Evolutionary conservation across 768 basidiomycete species (phyloP).

Genomic region (Dendrothele bispora): DNA sequence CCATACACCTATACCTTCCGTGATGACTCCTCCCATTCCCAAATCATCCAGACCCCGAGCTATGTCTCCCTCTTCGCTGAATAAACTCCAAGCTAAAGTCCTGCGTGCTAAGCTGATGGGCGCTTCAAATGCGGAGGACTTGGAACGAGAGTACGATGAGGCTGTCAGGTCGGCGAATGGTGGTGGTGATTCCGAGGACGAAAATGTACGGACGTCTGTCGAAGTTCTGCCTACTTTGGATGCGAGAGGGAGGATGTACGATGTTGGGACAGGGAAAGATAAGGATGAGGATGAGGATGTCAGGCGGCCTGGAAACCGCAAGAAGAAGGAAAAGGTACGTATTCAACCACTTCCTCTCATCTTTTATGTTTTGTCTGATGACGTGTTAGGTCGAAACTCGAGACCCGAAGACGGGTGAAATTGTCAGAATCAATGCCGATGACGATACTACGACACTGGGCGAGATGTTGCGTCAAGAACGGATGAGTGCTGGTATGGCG

Average conservation of each 20-base stretch:
- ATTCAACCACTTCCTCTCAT: constrained; percentile 2
- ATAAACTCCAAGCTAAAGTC: constrained; percentile 91
- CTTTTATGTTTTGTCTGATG: background rate
- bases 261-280: constrained; percentile 74
- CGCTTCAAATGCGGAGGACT: constrained; percentile 66
- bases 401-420: constrained; percentile 86
- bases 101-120: constrained; percentile 88
- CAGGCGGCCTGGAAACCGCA: constrained; percentile 63
- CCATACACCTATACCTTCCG: constrained; percentile 87
- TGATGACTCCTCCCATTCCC: constrained; percentile 70
- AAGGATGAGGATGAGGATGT: constrained; percentile 64
- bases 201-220: constrained; percentile 56
- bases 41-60: constrained; percentile 40
- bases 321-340: constrained; percentile 71
- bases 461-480: constrained; percentile 92
- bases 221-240: constrained; percentile 91
- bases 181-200: constrained; percentile 30
- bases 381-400: constrained; percentile 74
- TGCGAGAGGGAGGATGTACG: constrained; percentile 81
- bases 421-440: constrained; percentile 86
- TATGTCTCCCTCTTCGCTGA: constrained; percentile 77
- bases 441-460: constrained; percentile 85
- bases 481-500: constrained; percentile 82
- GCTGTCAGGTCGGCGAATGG: constrained; percentile 56
- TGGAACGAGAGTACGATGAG: constrained; percentile 86